phyloP scores from a whole-genome alignment of 2,329 filamentous ascomycete genomes.

The Thelonectria rubi region DNA sequence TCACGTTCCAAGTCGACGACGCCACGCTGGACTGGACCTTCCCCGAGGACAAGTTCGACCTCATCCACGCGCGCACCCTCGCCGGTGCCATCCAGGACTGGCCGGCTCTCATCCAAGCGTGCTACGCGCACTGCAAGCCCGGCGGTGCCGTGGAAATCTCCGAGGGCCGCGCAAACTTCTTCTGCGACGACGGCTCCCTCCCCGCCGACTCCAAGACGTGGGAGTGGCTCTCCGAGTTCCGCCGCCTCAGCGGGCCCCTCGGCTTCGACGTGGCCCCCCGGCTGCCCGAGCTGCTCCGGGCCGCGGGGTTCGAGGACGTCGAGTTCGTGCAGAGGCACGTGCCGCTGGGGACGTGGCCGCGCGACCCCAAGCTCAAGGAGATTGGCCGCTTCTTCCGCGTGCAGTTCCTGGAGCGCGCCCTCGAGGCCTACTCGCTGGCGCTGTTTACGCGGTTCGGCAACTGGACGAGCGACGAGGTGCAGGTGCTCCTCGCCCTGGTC shows the following conservation, averaged over 20 bases:
- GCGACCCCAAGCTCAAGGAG: slow-evolving; percentile 51
- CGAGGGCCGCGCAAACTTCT: slow-evolving; percentile 36
- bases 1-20: slow-evolving; percentile 42
- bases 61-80: slow-evolving; percentile 43
- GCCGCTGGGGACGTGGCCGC: slow-evolving; percentile 54
- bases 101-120: slow-evolving; percentile 33
- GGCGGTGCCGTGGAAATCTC: slow-evolving; percentile 29
- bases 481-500: slow-evolving; percentile 38
- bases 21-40: slow-evolving; percentile 39
- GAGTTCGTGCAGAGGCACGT: slow-evolving; percentile 43
- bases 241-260: slow-evolving; percentile 31
- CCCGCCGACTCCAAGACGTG: slow-evolving; percentile 31
- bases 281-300: slow-evolving; percentile 29
- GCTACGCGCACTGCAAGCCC: slow-evolving; percentile 31
- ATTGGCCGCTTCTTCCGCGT: slow-evolving; percentile 34
- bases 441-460: slow-evolving; percentile 37
- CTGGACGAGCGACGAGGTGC: slow-evolving; percentile 37
- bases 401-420: slow-evolving; percentile 34
- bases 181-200: slow-evolving; percentile 38
- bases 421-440: slow-evolving; percentile 37
- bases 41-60: slow-evolving; percentile 38
- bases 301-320: slow-evolving; percentile 45
- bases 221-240: slow-evolving; percentile 38
- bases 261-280: slow-evolving; percentile 36
- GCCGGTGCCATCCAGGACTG: slow-evolving; percentile 43